phyloP scores from a whole-genome alignment of 345 rosid genomes.

The Mallotus nudiflorus region DNA sequence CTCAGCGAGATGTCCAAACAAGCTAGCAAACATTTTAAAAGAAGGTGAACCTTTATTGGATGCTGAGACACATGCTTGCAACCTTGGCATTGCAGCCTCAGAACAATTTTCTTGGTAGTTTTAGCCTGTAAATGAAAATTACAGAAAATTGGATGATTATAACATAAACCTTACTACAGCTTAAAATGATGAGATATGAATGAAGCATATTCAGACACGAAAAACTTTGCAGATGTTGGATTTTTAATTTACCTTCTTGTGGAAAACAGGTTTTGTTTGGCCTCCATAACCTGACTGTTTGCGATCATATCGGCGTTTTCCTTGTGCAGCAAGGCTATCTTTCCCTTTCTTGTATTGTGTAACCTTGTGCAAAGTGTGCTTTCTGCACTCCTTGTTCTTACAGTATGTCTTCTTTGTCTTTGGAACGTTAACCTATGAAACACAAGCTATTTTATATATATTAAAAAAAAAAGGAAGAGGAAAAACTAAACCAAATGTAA shows the following conservation, averaged over 20 bases:
- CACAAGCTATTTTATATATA: too few relatives aligned
- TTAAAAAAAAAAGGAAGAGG: too few relatives aligned
- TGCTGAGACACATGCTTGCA: slow-evolving; percentile 9
- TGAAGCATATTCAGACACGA: not conserved
- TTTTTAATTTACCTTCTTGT: slow-evolving; percentile 23
- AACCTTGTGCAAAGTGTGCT: slow-evolving; percentile 35
- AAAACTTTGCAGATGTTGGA: too few relatives aligned
- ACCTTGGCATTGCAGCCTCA: slow-evolving; percentile 2
- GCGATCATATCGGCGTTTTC: slow-evolving; percentile 19
- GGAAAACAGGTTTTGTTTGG: slow-evolving; percentile 29
- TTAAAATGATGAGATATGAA: not conserved
- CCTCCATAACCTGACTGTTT: slow-evolving; percentile 30
- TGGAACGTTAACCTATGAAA: not conserved
- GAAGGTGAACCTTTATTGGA: not conserved
- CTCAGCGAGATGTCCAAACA: too few relatives aligned
- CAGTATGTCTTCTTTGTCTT: not conserved
- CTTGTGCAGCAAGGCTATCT: slow-evolving; percentile 22
- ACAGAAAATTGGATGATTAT: not conserved
- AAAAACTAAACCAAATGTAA: too few relatives aligned
- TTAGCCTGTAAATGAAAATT: not conserved
- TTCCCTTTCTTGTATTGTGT: too few relatives aligned
- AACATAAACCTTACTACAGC: not conserved
- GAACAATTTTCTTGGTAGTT: slow-evolving; percentile 2
- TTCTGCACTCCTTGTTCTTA: slow-evolving; percentile 12
- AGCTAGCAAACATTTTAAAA: not conserved